Evolutionary conservation across 2,329 filamentous ascomycete genomes (phyloP).

Genomic region (Penicillium corylophilum): DNA sequence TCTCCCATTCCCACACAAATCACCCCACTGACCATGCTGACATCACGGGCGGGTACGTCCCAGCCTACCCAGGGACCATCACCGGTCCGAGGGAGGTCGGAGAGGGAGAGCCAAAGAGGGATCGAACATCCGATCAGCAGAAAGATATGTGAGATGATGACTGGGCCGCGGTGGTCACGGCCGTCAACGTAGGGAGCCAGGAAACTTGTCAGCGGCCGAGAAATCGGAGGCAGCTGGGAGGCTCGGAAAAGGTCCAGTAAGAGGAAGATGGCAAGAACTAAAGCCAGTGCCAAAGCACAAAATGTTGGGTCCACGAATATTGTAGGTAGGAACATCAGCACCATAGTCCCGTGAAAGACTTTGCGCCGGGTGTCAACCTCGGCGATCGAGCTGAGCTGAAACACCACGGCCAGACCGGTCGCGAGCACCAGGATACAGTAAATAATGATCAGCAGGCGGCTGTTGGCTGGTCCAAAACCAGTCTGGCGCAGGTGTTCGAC

Average conservation of each 20-base stretch:
- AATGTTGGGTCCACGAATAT: constrained; percentile 85
- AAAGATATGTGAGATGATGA: constrained; percentile 96
- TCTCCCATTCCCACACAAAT: constrained; percentile 95
- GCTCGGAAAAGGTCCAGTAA: constrained; percentile 86
- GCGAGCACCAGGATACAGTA: constrained; percentile 73
- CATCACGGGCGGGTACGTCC: constrained; percentile 71
- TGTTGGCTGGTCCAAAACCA: constrained; percentile 72
- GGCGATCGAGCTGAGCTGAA: constrained; percentile 70
- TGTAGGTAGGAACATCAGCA: constrained; percentile 86
- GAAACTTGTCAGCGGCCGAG: constrained; percentile 80
- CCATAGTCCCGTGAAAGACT: constrained; percentile 98
- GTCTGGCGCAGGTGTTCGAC: constrained; percentile 64
- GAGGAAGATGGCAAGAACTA: constrained; percentile 81
- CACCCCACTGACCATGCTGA: constrained; percentile 88
- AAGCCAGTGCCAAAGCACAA: constrained; percentile 71
- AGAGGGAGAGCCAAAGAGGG: constrained; percentile 85
- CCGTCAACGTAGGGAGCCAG: constrained; percentile 93
- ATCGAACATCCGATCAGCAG: constrained; percentile 92
- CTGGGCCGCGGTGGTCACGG: constrained; percentile 84
- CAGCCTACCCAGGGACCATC: constrained; percentile 64
- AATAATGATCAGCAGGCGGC: constrained; percentile 69
- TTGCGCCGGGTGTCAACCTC: constrained; percentile 96
- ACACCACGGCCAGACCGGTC: constrained; percentile 70
- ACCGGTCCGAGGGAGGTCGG: constrained; percentile 62
- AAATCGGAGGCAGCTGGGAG: constrained; percentile 85